Evolutionary conservation across 225 moss, liverwort and hornwort species (phyloP).

Genomic region (Bryum argenteum): DNA sequence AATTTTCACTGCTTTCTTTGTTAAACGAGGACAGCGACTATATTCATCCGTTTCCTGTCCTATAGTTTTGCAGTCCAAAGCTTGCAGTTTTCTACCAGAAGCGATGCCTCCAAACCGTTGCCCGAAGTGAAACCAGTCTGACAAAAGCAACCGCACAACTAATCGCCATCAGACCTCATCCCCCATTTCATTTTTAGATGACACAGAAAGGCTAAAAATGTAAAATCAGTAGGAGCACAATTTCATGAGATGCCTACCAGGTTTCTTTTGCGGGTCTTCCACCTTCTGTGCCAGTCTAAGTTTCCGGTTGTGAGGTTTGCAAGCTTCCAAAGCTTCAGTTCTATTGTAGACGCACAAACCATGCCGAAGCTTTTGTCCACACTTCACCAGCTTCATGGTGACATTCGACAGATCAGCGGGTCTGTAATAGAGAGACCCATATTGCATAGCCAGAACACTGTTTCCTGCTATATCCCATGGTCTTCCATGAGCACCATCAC

Average conservation of each 20-base stretch:
- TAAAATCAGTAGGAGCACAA: neutral
- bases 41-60: constrained; percentile 39
- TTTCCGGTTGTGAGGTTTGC: constrained; percentile 58
- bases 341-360: constrained; percentile 62
- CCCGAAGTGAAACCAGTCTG: constrained; percentile 47
- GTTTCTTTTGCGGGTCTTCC: constrained; percentile 27
- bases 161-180: constrained; percentile 1
- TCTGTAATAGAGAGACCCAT: constrained; percentile 76
- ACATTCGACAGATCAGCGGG: constrained; percentile 67
- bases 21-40: constrained; percentile 47
- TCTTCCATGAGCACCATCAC: constrained; percentile 49
- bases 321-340: constrained; percentile 61
- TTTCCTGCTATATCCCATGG: constrained; percentile 67
- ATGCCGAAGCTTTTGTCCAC: constrained; percentile 50
- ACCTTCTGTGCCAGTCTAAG: constrained; percentile 50
- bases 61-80: constrained; percentile 53
- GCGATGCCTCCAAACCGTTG: constrained; percentile 39
- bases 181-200: neutral
- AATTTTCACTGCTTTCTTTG: constrained; percentile 35
- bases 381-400: constrained; percentile 63
- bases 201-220: neutral
- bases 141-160: neutral
- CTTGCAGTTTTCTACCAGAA: constrained; percentile 37
- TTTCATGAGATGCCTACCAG: constrained; percentile 33
- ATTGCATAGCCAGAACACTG: constrained; percentile 71